Conservation (phyloP, 768 basidiomycete species). For the Pleurotus tuber-regium region DNA sequence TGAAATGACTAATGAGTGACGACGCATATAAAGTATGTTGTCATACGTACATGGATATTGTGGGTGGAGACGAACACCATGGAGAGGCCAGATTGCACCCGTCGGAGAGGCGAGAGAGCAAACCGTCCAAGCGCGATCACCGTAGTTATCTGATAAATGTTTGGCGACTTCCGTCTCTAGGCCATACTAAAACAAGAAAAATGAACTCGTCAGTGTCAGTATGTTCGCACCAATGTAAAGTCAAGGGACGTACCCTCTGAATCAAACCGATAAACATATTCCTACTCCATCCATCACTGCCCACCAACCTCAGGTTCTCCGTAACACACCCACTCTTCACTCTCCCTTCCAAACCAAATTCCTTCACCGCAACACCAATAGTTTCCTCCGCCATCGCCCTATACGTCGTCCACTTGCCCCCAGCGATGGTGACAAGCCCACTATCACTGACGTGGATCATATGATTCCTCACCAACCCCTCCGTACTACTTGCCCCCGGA, state of each 20-base stretch:
- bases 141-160: constrained; percentile 92
- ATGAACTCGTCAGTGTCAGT: background rate
- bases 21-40: background rate
- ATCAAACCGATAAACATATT: constrained; percentile 98
- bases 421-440: constrained; percentile 90
- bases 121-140: constrained; percentile 95
- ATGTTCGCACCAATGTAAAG: background rate
- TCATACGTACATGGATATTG: constrained; percentile 69
- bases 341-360: constrained; percentile 61
- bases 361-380: constrained; percentile 81
- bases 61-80: constrained; percentile 69
- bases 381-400: constrained; percentile 95
- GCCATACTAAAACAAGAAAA: constrained; percentile 61
- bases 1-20: background rate
- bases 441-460: constrained; percentile 80
- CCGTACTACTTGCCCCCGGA: constrained; percentile 63
- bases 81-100: constrained; percentile 79
- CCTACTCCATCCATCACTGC: constrained; percentile 90
- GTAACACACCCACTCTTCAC: constrained; percentile 71
- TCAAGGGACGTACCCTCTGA: constrained; percentile 62
- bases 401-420: constrained; percentile 99
- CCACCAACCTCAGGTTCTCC: constrained; percentile 77
- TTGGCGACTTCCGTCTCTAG: constrained; percentile 89
- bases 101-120: constrained; percentile 78
- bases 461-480: constrained; percentile 90